These are phyloP conservation scores for Suillus subalutaceus DNA, from an alignment of 768 basidiomycete genomes.

Conservation along the genomic window DNA sequence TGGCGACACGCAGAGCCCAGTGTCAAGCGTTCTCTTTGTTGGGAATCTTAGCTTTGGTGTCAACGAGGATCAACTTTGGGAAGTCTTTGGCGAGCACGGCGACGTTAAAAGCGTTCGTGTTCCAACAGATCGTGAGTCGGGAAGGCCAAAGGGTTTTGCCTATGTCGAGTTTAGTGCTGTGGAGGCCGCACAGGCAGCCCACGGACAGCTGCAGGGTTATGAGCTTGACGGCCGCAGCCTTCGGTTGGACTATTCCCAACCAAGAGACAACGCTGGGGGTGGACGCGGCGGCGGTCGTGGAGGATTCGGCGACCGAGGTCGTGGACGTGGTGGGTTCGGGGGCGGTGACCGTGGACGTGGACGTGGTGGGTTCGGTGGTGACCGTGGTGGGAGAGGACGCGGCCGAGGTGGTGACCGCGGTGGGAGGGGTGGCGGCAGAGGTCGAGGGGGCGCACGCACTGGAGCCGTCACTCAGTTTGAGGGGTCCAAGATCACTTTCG, in stretches of 20 bases:
- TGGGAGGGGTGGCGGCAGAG: constrained; percentile 36
- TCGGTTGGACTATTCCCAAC: constrained; percentile 86
- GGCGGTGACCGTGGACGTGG: constrained; percentile 49
- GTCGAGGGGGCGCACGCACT: constrained; percentile 49
- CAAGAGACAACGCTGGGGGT: constrained; percentile 62
- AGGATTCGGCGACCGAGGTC: constrained; percentile 25
- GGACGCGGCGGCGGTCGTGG: constrained; percentile 39
- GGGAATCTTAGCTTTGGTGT: constrained; percentile 86
- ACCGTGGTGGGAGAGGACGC: constrained; percentile 45
- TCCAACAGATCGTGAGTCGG: constrained; percentile 91
- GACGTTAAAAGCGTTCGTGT: constrained; percentile 84
- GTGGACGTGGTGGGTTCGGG: constrained; percentile 38
- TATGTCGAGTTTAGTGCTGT: constrained; percentile 93
- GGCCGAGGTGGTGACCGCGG: constrained; percentile 41
- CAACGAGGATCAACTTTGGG: constrained; percentile 86
- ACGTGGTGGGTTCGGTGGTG: constrained; percentile 48
- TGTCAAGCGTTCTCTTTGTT: constrained; percentile 82
- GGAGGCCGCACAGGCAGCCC: constrained; percentile 80
- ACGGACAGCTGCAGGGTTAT: constrained; percentile 63
- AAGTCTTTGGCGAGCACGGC: constrained; percentile 86
- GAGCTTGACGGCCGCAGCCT: constrained; percentile 83
- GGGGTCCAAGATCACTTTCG: constrained; percentile 57
- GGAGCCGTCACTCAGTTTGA: constrained; percentile 55
- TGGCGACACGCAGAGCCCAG: constrained; percentile 67
- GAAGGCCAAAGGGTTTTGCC: constrained; percentile 91